A percentile compares a stretch with the other conserved stretches of the same genome.
Conservation (phyloP, 345 rosid genomes). For the Theobroma cacao region DNA sequence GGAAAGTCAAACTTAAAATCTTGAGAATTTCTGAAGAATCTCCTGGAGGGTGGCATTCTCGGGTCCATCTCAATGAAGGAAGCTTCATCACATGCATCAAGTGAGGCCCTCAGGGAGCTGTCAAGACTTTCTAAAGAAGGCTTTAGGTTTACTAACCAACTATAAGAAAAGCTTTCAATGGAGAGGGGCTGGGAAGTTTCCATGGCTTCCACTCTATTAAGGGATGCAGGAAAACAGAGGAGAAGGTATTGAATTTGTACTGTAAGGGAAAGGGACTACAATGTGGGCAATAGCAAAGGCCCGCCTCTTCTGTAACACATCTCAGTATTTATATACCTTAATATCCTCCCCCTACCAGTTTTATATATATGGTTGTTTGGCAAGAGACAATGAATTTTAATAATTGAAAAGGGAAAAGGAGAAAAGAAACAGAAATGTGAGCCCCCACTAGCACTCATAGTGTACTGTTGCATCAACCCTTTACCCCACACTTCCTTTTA, state of each 20-base stretch:
- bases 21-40: slow-evolving; percentile 61
- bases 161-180: slow-evolving; percentile 87
- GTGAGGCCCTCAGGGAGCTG: slow-evolving; percentile 41
- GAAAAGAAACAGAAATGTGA: slow-evolving; percentile 41
- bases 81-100: slow-evolving; percentile 68
- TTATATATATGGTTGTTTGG: slow-evolving; percentile 58
- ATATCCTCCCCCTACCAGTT: slow-evolving; percentile 25
- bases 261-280: slow-evolving; percentile 1
- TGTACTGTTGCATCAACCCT: slow-evolving; percentile 37
- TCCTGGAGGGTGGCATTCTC: slow-evolving; percentile 80
- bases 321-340: slow-evolving; percentile 24
- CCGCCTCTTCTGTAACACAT: slow-evolving; percentile 28
- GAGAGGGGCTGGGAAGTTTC: slow-evolving; percentile 77
- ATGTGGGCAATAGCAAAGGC: slow-evolving; percentile 19
- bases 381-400: slow-evolving; percentile 62
- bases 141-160: slow-evolving; percentile 80
- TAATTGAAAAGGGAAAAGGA: slow-evolving; percentile 43
- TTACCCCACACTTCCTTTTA: slow-evolving; percentile 19
- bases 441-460: slow-evolving; percentile 62
- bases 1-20: slow-evolving; percentile 85
- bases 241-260: neutral
- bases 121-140: slow-evolving; percentile 58
- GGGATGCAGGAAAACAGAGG: slow-evolving; percentile 6
- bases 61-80: slow-evolving; percentile 98
- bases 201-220: slow-evolving; percentile 32